phyloP scores from a whole-genome alignment of 2,329 filamentous ascomycete genomes.

The Talaromyces sp. region DNA sequence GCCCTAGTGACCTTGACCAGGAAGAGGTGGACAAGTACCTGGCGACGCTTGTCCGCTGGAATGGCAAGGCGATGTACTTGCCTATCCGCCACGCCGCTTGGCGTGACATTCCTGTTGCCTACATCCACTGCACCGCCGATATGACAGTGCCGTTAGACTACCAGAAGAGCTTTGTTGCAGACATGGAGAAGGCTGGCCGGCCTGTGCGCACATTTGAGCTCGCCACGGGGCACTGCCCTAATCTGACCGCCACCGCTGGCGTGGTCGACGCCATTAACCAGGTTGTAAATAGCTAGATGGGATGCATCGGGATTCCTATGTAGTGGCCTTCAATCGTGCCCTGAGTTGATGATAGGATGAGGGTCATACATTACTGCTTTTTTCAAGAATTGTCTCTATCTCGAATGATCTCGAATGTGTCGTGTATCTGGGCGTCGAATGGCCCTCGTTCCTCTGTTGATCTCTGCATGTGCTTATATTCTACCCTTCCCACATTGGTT shows the following conservation, averaged over 20 bases:
- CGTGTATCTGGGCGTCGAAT: too few species aligned
- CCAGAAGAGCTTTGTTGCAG: conserved; percentile 12
- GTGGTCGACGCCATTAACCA: conserved; percentile 4
- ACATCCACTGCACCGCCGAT: conserved; percentile 10
- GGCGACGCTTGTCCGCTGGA: conserved; percentile 10
- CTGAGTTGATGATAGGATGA: too few species aligned
- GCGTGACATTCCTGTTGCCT: conserved; percentile 13
- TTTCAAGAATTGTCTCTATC: too few species aligned
- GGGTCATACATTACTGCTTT: too few species aligned
- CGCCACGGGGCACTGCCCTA: conserved; percentile 12
- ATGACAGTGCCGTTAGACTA: conserved; percentile 14
- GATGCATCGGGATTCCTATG: too few species aligned
- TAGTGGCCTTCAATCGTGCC: conserved; percentile 9
- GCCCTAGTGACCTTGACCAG: neutral
- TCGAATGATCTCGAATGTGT: too few species aligned
- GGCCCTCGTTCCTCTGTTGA: too few species aligned
- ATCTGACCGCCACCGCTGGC: conserved; percentile 1
- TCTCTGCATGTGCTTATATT: too few species aligned
- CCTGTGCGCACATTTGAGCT: conserved; percentile 11
- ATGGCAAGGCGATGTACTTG: conserved; percentile 14
- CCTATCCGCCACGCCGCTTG: conserved; percentile 10
- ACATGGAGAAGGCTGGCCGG: conserved; percentile 8
- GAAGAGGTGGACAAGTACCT: conserved; percentile 3
- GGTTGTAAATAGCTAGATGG: neutral
- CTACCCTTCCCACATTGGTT: too few species aligned